A percentile compares a stretch with the other conserved stretches of the same genome.
phyloP scores from a whole-genome alignment of 345 rosid genomes.

The Aquilaria malaccensis region DNA sequence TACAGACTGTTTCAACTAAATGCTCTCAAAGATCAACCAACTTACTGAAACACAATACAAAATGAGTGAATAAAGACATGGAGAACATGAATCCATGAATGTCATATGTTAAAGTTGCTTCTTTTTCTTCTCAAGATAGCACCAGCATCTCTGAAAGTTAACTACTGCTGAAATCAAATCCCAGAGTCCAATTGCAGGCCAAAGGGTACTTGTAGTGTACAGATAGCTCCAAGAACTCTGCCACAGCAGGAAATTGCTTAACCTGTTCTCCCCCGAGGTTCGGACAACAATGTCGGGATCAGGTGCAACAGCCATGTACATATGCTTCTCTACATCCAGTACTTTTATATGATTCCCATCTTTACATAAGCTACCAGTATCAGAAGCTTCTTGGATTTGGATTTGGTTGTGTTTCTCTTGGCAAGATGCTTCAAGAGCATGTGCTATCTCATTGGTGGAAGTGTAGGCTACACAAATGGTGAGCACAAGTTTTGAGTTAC shows the following conservation, averaged over 20 bases:
- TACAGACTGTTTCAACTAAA: too few relatives aligned
- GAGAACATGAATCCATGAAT: background rate
- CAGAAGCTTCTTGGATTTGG: background rate
- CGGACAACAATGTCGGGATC: constrained; percentile 66
- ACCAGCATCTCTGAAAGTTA: constrained; percentile 30
- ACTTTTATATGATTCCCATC: constrained; percentile 17
- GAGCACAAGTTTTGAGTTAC: constrained; percentile 22
- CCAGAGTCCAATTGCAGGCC: constrained; percentile 39
- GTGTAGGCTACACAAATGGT: constrained; percentile 38
- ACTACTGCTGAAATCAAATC: constrained; percentile 40
- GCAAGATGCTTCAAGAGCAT: constrained; percentile 35
- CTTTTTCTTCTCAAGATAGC: constrained; percentile 35
- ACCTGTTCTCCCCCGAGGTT: constrained; percentile 68
- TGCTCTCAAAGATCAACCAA: too few relatives aligned
- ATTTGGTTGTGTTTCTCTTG: constrained; percentile 13
- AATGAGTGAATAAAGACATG: too few relatives aligned
- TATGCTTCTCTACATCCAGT: constrained; percentile 49
- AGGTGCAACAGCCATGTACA: constrained; percentile 74
- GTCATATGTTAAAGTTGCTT: constrained; percentile 9
- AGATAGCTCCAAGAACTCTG: constrained; percentile 27
- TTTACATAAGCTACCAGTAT: background rate
- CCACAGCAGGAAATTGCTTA: constrained; percentile 80
- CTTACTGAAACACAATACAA: too few relatives aligned
- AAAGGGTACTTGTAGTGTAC: constrained; percentile 7
- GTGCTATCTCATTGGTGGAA: constrained; percentile 37